Base-by-base conservation (phyloP, 768 basidiomycete genomes). In the Tylopilus sp. region DNA sequence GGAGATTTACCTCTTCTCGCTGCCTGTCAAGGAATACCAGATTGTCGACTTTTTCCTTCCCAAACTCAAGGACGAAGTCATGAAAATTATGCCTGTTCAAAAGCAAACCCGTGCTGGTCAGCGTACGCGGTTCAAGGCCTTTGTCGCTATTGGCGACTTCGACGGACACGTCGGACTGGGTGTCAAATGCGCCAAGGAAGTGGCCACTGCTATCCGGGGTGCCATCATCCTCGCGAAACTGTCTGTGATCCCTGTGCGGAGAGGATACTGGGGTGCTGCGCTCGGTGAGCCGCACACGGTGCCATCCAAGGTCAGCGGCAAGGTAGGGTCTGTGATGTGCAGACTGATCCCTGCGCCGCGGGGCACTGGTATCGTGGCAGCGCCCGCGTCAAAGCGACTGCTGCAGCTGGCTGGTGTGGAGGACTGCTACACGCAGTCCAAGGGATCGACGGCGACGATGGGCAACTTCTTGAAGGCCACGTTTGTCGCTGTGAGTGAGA, bases 11-110 rank as follows among this genome's bases (percentile, higher is more conserved):
- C 94, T 99, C 69, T 99, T 98, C 86, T 99, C 97, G 23, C 88
- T 99, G 58, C 95, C 95, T 55, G 90, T 99, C 75, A 99, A 98
- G 78, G 97, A 99, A 76, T 98, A 77, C 81, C 97, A 99, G 75
- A 97, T 99, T 74, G 88, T 99, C 80, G 97, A 99, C 79, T 85
- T 88, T 72, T 98, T 99, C 91, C 83, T 98, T 43, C 97, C 97
- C 63, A 91, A 91, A 71, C 89, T 99, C 76, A 99, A 99, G 82
- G 97, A 95, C 63, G 94, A 97, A 73, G 97, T 99, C 60, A 99
- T 99, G 97, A 95, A 95, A 74, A 98, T 99, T 71, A 94, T 94
- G 87, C 97, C 97, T 61, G 97, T 99, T 50, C 97, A 98, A 78
- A 99, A 99, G 77, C 97, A 99, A 75, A 99, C 97, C 55, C 94